Evolutionary conservation across 1,284 basidiomycete species (phyloP), one percentile per base, ranked within the genome.

Genomic region (Irpex sp.): DNA sequence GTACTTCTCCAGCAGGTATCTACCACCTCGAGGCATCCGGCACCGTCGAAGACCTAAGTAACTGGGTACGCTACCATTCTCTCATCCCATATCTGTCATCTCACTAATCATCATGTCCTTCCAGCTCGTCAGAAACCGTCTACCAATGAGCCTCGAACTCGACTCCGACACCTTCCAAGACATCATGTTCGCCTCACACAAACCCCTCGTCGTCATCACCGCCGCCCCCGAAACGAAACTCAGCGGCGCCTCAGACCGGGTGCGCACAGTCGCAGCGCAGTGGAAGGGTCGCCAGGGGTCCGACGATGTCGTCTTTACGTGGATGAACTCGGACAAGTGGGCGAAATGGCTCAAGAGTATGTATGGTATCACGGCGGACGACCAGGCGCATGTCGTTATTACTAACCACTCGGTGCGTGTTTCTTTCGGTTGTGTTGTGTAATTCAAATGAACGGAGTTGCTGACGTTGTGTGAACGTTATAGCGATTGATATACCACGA

Each of bases 311-410:
- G 83, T 94, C 59, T 97, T 95, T 75, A 83, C 88, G 6, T 93
- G 88, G 86, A 94, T 96, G 83, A 92, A 97, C 70, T 83, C 79
- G 0, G 86, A 86, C 26, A 83, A 81, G 72, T 96, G 94, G 94
- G 80, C 76, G 17, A 87, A 83, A 60, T 97, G 94, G 94, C 78
- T 96, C 75, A 93, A 91, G 80, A 88, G 86, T 67, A 94, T 93
- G 85, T 97, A 96, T 74, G 88, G 88, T 1, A 77, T 93, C 65
- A 71, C 69, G 55, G 69, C 69, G 0, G 68, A 67, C 17, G 71
- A 75, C 47, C 53, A 78, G 59, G 85, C 89, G 0, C 74, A 75
- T 4, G 81, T 94, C 9, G 81, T 96, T 15, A 82, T 97, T 59
- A 83, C 91, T 0, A 90, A 97, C 75, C 93, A 96, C 63, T 77